phyloP scores from a whole-genome alignment of 805 yeast species.

The Blastobotrys muscicola region DNA sequence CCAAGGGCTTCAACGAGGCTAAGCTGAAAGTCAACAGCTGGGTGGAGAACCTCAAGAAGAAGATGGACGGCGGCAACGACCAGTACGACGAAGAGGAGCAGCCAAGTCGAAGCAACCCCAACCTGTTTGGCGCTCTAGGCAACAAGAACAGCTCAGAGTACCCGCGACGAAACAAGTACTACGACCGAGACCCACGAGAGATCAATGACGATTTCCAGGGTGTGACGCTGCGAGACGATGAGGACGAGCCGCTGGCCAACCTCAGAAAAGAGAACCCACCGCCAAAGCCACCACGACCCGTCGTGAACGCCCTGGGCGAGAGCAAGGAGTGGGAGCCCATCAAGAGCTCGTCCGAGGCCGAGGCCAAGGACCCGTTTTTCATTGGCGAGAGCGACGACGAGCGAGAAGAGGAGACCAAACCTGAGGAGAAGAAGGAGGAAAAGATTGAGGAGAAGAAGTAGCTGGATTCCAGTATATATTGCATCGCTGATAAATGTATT shows the following conservation, averaged over 20 bases:
- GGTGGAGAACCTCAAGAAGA: conserved; percentile 61
- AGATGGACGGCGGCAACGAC: conserved; percentile 32
- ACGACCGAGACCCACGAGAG: conserved; percentile 49
- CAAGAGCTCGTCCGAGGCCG: conserved; percentile 31
- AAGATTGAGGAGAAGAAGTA: conserved; percentile 1
- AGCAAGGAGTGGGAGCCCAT: conserved; percentile 37
- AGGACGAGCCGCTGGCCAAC: conserved; percentile 8
- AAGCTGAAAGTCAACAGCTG: conserved; percentile 65
- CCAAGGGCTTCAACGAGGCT: conserved; percentile 75
- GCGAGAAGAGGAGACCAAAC: conserved; percentile 16
- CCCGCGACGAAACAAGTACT: conserved; percentile 8
- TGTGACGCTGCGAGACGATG: conserved; percentile 36
- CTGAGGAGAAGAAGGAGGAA: conserved; percentile 4
- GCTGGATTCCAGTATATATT: neutral
- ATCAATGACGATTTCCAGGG: conserved; percentile 42
- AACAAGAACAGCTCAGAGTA: conserved; percentile 7
- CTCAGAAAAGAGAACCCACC: conserved; percentile 11
- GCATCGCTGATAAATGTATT: neutral
- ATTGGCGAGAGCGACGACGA: conserved; percentile 45
- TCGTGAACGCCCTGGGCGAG: conserved; percentile 18
- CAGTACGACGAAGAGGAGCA: conserved; percentile 1
- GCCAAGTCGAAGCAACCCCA: conserved; percentile 10
- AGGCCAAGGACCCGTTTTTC: conserved; percentile 39
- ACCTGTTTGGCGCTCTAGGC: conserved; percentile 16
- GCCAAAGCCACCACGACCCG: conserved; percentile 25